Evolutionary conservation across 2,329 filamentous ascomycete species (phyloP).

Genomic region (Plectosphaerella plurivora): DNA sequence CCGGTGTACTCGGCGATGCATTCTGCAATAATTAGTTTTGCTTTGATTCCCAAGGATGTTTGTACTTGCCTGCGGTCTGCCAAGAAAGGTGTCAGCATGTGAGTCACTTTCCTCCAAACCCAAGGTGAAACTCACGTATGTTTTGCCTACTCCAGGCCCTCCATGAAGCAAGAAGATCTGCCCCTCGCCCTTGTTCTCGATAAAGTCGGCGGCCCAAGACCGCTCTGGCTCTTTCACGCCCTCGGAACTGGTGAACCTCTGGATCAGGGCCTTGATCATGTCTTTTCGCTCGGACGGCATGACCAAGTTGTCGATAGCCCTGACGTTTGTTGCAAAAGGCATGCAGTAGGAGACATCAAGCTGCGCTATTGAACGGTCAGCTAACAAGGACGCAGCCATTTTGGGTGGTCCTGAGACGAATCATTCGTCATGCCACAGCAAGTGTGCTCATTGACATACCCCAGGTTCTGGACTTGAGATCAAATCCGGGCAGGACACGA

Average conservation of each 20-base stretch:
- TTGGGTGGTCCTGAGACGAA: no score
- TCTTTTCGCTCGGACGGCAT: background rate
- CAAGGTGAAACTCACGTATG: constrained; percentile 1
- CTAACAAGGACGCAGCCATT: no score
- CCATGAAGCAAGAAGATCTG: constrained; percentile 7
- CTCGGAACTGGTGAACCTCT: background rate
- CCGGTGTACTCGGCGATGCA: background rate
- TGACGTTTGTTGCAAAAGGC: no score
- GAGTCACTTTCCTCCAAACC: background rate
- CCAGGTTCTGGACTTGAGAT: no score
- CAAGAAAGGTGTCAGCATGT: background rate
- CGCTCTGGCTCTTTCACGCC: background rate
- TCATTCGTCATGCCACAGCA: no score
- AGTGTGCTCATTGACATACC: no score
- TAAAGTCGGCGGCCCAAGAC: constrained; percentile 10
- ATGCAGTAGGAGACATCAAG: no score
- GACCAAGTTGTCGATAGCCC: no score
- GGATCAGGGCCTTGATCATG: background rate
- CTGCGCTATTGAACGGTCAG: no score
- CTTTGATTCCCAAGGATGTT: background rate
- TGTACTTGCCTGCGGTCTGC: no score
- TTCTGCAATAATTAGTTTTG: background rate
- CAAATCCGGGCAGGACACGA: no score
- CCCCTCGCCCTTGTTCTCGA: constrained; percentile 8
- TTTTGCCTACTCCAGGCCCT: constrained; percentile 9